These are phyloP conservation scores for Corynespora cassiicola DNA, from an alignment of 2,329 filamentous ascomycete genomes.

Conservation along the genomic window DNA sequence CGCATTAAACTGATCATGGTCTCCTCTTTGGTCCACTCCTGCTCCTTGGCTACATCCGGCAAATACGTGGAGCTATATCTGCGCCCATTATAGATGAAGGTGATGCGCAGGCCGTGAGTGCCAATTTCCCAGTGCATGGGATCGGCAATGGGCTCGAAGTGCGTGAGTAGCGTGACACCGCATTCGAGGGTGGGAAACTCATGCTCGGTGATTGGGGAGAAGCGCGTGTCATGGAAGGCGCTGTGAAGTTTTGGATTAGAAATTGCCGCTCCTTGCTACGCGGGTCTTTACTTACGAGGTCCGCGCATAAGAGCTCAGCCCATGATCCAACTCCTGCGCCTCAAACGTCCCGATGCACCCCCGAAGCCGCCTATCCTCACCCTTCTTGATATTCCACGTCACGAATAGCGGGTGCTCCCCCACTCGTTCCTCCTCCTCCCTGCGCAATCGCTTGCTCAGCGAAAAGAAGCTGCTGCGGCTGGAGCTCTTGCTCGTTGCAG, in stretches of 20 bases:
- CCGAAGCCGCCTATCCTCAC: slow-evolving; percentile 71
- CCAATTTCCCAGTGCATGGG: slow-evolving; percentile 87
- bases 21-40: slow-evolving; percentile 95
- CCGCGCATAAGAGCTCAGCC: slow-evolving; percentile 80
- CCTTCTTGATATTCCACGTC: slow-evolving; percentile 81
- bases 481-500: slow-evolving; percentile 50
- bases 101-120: slow-evolving; percentile 84
- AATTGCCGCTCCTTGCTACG: too few species aligned
- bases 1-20: slow-evolving; percentile 87
- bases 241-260: too few species aligned
- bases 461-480: slow-evolving; percentile 42
- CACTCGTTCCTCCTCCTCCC: slow-evolving; percentile 19
- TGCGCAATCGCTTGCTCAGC: slow-evolving; percentile 30
- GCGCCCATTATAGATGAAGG: slow-evolving; percentile 75
- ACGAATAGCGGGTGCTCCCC: slow-evolving; percentile 81
- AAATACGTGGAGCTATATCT: slow-evolving; percentile 88
- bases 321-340: slow-evolving; percentile 72
- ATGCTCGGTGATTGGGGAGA: slow-evolving; percentile 60
- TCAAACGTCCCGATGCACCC: slow-evolving; percentile 98
- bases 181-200: slow-evolving; percentile 48
- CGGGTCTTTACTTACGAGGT: slow-evolving; percentile 67
- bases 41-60: slow-evolving; percentile 88
- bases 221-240: slow-evolving; percentile 69
- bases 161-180: slow-evolving; percentile 78
- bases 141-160: slow-evolving; percentile 79